Conservation (phyloP, 176 grass and related monocot genomes). For the Lolium multiflorum region DNA sequence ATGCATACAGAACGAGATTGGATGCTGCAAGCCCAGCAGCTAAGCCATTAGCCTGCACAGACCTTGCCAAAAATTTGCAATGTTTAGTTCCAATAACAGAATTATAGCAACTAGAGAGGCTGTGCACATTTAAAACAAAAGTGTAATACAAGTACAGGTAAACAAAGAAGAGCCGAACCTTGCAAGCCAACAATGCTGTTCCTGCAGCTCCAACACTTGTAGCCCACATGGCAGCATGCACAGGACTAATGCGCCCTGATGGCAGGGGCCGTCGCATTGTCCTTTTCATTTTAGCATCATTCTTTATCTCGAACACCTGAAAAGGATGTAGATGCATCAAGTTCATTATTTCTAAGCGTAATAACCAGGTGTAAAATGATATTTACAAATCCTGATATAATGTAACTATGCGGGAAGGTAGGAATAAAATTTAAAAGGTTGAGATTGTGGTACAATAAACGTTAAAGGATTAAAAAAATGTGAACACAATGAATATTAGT, state of each 20-base stretch:
- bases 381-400: conserved; percentile 27
- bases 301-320: conserved; percentile 88
- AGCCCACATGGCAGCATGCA: conserved; percentile 93
- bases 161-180: conserved; percentile 64
- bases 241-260: conserved; percentile 77
- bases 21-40: conserved; percentile 85
- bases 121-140: conserved; percentile 22
- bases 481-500: conserved; percentile 28
- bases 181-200: conserved; percentile 79
- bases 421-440: neutral
- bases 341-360: neutral
- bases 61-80: conserved; percentile 65
- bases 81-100: conserved; percentile 52
- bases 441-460: neutral
- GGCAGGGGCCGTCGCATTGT: conserved; percentile 78
- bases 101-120: neutral
- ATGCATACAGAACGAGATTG: conserved; percentile 94
- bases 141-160: neutral
- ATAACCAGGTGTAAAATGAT: conserved; percentile 18
- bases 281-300: conserved; percentile 97
- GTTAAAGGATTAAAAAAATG: neutral
- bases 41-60: conserved; percentile 87
- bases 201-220: conserved; percentile 83
- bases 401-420: conserved; percentile 14
- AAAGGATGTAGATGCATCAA: conserved; percentile 8